These are phyloP conservation scores for Talaromyces pinophilus DNA, from an alignment of 2,329 filamentous ascomycete genomes.

Conservation along the genomic window DNA sequence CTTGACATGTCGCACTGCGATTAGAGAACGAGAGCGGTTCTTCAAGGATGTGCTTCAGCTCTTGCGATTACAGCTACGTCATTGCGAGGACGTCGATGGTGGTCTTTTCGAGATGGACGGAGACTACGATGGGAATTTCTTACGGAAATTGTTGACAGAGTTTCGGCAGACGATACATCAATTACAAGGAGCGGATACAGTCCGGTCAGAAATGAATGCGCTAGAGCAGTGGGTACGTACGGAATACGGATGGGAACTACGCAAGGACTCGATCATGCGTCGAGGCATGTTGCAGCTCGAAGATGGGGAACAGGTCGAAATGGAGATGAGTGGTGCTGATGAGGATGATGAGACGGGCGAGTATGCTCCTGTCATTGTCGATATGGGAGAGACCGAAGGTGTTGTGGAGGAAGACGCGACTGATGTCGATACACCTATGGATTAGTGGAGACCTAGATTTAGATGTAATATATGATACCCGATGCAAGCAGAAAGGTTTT, in stretches of 20 bases:
- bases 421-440: conserved; percentile 21
- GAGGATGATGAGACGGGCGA: conserved; percentile 66
- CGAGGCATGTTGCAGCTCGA: conserved; percentile 62
- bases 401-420: conserved; percentile 16
- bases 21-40: conserved; percentile 51
- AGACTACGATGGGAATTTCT: conserved; percentile 54
- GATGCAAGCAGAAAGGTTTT: not conserved
- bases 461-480: not conserved
- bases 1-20: conserved; percentile 58
- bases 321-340: conserved; percentile 57
- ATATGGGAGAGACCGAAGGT: conserved; percentile 38
- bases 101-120: conserved; percentile 61
- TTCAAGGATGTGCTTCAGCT: conserved; percentile 55
- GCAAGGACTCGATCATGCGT: conserved; percentile 54
- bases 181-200: not conserved
- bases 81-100: conserved; percentile 61
- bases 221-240: conserved; percentile 57
- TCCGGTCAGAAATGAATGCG: conserved; percentile 50
- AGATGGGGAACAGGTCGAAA: conserved; percentile 63
- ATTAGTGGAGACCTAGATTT: not conserved
- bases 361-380: conserved; percentile 63
- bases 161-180: conserved; percentile 55
- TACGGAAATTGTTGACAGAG: conserved; percentile 54
- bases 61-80: conserved; percentile 55
- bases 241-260: conserved; percentile 61